These are phyloP conservation scores for Cercospora nicotianae DNA, from an alignment of 2,329 filamentous ascomycete species.

Conservation along the genomic window DNA sequence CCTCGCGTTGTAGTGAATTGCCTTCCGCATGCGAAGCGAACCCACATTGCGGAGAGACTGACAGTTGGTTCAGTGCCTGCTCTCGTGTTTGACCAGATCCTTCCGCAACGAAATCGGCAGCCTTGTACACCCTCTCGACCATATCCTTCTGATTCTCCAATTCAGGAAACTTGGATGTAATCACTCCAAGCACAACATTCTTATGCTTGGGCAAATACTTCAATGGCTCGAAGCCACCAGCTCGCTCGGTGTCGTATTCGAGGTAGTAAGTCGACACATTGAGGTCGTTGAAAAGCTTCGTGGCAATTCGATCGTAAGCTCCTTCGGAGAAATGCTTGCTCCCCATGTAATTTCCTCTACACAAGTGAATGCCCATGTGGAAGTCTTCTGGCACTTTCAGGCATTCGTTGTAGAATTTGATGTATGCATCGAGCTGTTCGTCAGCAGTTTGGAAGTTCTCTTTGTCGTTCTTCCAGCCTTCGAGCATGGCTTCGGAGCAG, in stretches of 20 bases:
- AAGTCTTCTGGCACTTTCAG: conserved; percentile 62
- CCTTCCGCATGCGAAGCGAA: conserved; percentile 70
- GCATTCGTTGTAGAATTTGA: conserved; percentile 73
- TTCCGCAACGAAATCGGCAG: conserved; percentile 67
- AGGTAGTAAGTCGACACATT: conserved; percentile 41
- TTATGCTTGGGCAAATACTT: conserved; percentile 48
- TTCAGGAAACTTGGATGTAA: conserved; percentile 50
- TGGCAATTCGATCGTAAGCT: conserved; percentile 49
- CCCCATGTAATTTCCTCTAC: conserved; percentile 54
- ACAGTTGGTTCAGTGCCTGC: conserved; percentile 67
- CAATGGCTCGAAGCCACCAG: conserved; percentile 51
- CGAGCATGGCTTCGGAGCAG: conserved; percentile 69
- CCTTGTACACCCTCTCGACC: conserved; percentile 48
- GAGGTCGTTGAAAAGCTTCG: conserved; percentile 39
- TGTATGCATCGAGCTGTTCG: conserved; percentile 72
- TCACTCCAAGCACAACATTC: conserved; percentile 50
- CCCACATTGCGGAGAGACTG: conserved; percentile 63
- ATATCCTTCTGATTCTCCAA: conserved; percentile 50
- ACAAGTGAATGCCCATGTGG: conserved; percentile 75
- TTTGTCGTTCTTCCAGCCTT: conserved; percentile 66
- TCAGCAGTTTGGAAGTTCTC: conserved; percentile 68
- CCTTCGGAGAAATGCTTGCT: conserved; percentile 51
- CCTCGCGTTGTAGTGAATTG: conserved; percentile 58
- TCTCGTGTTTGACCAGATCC: conserved; percentile 60
- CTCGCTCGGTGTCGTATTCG: conserved; percentile 50